A percentile compares a stretch with the other conserved stretches of the same genome.
These are phyloP conservation scores for Antarctomyces pellizariae DNA, from an alignment of 495 filamentous ascomycete species.

Conservation along the genomic window DNA sequence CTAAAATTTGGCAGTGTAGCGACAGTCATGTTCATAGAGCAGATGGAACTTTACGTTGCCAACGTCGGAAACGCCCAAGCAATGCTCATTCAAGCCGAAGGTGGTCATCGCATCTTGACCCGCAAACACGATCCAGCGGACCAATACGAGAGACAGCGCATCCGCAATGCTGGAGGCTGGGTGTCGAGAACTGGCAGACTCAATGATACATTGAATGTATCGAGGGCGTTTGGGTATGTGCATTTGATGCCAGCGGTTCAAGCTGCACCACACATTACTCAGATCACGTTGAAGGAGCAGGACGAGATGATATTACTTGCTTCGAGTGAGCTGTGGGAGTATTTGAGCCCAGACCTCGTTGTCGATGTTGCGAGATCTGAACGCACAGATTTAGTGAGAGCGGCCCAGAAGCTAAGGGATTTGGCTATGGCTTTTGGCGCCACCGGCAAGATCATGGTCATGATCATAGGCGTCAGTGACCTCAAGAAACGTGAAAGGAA, in stretches of 20 bases:
- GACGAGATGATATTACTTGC: conserved; percentile 89
- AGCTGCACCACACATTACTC: conserved; percentile 65
- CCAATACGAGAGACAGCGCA: conserved; percentile 56
- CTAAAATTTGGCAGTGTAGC: conserved; percentile 75
- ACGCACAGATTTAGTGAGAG: conserved; percentile 72
- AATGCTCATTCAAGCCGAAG: conserved; percentile 75
- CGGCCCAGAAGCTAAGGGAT: conserved; percentile 87
- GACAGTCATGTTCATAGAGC: conserved; percentile 71
- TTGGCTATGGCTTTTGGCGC: conserved; percentile 88
- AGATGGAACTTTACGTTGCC: conserved; percentile 76
- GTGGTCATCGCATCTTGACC: conserved; percentile 55
- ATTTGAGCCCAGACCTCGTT: conserved; percentile 61
- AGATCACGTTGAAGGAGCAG: conserved; percentile 58
- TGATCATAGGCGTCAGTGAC: conserved; percentile 84
- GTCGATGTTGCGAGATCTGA: conserved; percentile 80
- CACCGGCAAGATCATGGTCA: conserved; percentile 89
- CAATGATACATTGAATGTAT: conserved; percentile 78
- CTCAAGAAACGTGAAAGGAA: conserved; percentile 59
- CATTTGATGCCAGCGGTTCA: conserved; percentile 83
- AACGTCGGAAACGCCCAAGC: conserved; percentile 92
- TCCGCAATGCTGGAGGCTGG: conserved; percentile 84
- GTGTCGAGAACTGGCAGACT: conserved; percentile 85
- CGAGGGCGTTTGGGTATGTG: conserved; percentile 83
- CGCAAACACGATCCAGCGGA: conserved; percentile 84
- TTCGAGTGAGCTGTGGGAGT: conserved; percentile 86